Evolutionary conservation across 768 basidiomycete genomes (phyloP), one percentile per base, ranked within the genome.

Genomic region (Lentinula sp.): DNA sequence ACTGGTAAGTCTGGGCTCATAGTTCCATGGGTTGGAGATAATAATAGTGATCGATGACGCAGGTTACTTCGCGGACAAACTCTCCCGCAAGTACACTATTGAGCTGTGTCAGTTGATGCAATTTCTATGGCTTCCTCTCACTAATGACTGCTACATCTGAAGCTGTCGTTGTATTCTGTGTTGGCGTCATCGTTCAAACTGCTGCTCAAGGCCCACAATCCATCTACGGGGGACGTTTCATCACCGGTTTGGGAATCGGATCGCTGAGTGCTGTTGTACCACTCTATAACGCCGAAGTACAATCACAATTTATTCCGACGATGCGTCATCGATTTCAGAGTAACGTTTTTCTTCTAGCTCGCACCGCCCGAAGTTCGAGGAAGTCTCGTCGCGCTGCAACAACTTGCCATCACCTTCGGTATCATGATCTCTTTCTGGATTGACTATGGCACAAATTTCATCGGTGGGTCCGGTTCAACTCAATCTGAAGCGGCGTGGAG

Each of bases 261-360:
- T 88, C 89, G 2, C 74, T 92, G 20, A 88, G 86, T 66, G 91
- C 91, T 88, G 81, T 82, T n/a, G 90, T 93, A 10, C 91, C 91
- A 1, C 77, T 92, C 41, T 91, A 89, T 78, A 91, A 91, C 63
- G 77, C 77, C 42, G 81, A 81, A 16, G 70, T 69, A 51, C 20
- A 9, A 20, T 48, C 20, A 48, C 16, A 6, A 81, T 82, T n/a
- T 88, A 92, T 9, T 90, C 90, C 1, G 77, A 91, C 43, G 90
- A 88, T 78, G 90, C 42, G 6, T 6, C 3, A 15, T 16, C 16
- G 16, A 48, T 48, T 18, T 4, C 3, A 0, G 4, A 20, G 16
- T 23, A 16, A 16, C 8, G 9, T 16, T 48, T 91, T 63, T 2
- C 28, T 76, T 76, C 37, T 78, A 81, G 70, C 81, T 91, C 58